A percentile compares a stretch with the other conserved stretches of the same genome.
These are phyloP conservation scores for Sonneratia alba DNA, from an alignment of 345 rosid species.

Conservation along the genomic window DNA sequence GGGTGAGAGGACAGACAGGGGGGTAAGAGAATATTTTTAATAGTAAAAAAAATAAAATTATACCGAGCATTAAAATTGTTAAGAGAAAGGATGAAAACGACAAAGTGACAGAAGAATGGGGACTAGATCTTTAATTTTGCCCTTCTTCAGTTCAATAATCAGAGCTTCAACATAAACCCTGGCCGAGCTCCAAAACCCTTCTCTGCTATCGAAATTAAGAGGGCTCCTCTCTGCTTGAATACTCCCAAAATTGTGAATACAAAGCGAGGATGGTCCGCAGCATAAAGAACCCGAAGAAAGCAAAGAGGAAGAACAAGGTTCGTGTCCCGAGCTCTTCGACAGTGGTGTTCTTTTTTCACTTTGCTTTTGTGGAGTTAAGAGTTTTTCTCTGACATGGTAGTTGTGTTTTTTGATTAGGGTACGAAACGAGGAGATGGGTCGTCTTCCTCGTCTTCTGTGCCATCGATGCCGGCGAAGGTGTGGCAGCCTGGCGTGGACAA, in stretches of 20 bases:
- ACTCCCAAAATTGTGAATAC: background rate
- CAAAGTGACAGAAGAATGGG: too few relatives aligned
- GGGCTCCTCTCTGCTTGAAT: background rate
- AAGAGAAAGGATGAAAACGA: too few relatives aligned
- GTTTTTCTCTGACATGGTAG: background rate
- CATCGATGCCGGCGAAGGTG: slow-evolving; percentile 59
- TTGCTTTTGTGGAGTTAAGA: background rate
- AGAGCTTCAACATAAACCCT: slow-evolving; percentile 1
- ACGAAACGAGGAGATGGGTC: slow-evolving; percentile 49
- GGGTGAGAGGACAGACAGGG: too few relatives aligned
- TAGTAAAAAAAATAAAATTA: too few relatives aligned
- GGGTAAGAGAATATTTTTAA: too few relatives aligned
- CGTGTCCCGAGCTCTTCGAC: background rate
- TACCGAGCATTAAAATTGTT: too few relatives aligned
- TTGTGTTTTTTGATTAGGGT: slow-evolving; percentile 17
- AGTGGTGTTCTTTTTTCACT: background rate
- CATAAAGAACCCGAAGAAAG: slow-evolving; percentile 59
- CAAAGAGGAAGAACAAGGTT: slow-evolving; percentile 78
- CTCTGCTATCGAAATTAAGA: background rate
- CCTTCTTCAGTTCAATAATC: background rate
- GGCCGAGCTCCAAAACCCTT: slow-evolving; percentile 1
- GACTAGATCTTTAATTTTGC: too few relatives aligned
- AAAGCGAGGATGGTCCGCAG: slow-evolving; percentile 51
- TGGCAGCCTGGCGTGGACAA: slow-evolving; percentile 99
- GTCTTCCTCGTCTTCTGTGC: slow-evolving; percentile 46